Conservation (phyloP, 1,284 basidiomycete species). For the Ustilago bromivora region DNA sequence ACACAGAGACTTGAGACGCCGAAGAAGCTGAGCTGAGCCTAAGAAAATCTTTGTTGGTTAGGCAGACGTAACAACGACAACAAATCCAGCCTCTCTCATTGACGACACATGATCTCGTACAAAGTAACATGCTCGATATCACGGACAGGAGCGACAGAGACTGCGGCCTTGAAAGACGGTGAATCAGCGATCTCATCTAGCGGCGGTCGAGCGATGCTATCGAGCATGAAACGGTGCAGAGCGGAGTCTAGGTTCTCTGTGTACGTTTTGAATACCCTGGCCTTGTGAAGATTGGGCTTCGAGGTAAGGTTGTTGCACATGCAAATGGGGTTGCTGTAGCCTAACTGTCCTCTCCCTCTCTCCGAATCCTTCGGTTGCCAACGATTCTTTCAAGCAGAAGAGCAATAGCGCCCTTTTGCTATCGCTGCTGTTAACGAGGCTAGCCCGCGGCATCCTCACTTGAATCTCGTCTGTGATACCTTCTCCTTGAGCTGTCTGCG, state of each 20-base stretch:
- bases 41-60: background rate
- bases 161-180: background rate
- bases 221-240: background rate
- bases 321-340: conserved; percentile 1
- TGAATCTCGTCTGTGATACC: conserved; percentile 1
- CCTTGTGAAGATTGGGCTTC: background rate
- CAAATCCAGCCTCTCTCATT: background rate
- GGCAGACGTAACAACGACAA: background rate
- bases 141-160: background rate
- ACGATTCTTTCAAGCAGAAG: conserved; percentile 7
- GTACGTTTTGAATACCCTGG: background rate
- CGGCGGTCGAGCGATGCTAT: background rate
- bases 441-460: conserved; percentile 7
- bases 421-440: background rate
- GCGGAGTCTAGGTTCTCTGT: conserved; percentile 1
- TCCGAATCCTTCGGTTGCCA: background rate
- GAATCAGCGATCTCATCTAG: conserved; percentile 1
- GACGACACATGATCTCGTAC: background rate
- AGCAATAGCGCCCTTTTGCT: background rate
- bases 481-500: background rate
- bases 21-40: conserved; percentile 12
- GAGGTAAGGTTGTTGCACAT: background rate
- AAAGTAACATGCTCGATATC: background rate
- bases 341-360: background rate
- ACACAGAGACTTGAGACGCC: conserved; percentile 10